Base-by-base conservation (phyloP, 1,284 basidiomycete species). In the Paramarasmius palmivorus region DNA sequence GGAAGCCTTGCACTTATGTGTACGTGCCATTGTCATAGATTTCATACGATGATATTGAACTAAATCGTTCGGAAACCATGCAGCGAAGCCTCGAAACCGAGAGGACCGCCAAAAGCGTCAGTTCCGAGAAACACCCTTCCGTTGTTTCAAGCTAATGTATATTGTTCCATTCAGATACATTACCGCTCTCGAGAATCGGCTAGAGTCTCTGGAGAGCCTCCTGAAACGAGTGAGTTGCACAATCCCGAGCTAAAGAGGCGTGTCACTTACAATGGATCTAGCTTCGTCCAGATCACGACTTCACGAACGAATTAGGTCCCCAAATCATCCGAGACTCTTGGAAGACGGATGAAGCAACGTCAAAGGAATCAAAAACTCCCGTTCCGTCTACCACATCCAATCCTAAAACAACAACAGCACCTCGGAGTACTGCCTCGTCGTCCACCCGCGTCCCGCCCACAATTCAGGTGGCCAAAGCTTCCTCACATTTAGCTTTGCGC, bases 91-190 rank as follows among this genome's bases (percentile, higher is more conserved):
- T 92, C 90, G 1, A 89, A 87, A 62, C 86, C 91, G 50, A 79
- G 92, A 55, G 91, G 92, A 0, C 92, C 92, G 12, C 86, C 92
- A 1, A 93, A 94, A 71, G 90, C 89, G 81, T 93, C 46, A 68
- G 77, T 77, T 46, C 9, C 20, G 17, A 6, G 17, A n/a, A 15
- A 8, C n/a, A n/a, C 14, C 47, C n/a, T 38, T 56, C 26, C 42
- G 42, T 48, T 26, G 3, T 42, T 50, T n/a, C 25, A 41, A 53
- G 37, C 38, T 50, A 36, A 37, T 48, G 32, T 52, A 57, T 50
- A 65, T 53, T 4, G 19, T 36, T 42, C 15, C 23, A 12, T 50
- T 29, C 58, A 89, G 92, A 41, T 93, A 90, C 69, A 74, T 93
- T 50, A 88, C 85, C 23, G 78, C 78, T 32, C 72, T 95, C 19